Conservation (phyloP, 2,329 filamentous ascomycete genomes). For the Aspergillus persii region DNA sequence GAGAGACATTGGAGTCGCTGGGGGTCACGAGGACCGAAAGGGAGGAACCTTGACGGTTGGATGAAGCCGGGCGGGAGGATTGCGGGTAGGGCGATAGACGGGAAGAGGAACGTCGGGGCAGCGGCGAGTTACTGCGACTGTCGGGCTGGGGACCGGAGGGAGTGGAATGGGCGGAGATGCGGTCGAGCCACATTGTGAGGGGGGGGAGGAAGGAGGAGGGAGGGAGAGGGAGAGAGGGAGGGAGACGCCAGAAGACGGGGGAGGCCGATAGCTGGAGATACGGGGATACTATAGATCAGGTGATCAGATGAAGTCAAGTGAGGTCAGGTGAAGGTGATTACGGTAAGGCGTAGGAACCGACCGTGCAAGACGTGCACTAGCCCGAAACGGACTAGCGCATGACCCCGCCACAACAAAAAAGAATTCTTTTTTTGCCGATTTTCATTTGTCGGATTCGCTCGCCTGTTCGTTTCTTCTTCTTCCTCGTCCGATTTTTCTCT, state of each 20-base stretch:
- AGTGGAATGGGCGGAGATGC: slow-evolving; percentile 70
- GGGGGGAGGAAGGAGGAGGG: slow-evolving; percentile 4
- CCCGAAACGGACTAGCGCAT: slow-evolving; percentile 22
- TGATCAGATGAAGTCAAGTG: not conserved
- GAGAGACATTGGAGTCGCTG: slow-evolving; percentile 73
- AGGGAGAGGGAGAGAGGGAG: not conserved
- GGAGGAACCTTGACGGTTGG: slow-evolving; percentile 71
- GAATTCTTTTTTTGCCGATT: slow-evolving; percentile 24
- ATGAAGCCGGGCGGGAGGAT: slow-evolving; percentile 61
- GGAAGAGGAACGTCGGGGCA: slow-evolving; percentile 64
- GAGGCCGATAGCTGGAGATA: not conserved
- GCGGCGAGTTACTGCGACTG: slow-evolving; percentile 68
- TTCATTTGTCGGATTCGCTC: slow-evolving; percentile 25
- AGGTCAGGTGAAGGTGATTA: slow-evolving; percentile 7
- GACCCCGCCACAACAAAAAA: slow-evolving; percentile 37
- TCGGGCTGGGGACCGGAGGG: slow-evolving; percentile 61
- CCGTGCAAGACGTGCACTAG: slow-evolving; percentile 21
- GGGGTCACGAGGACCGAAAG: slow-evolving; percentile 70
- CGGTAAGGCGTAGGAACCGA: slow-evolving; percentile 1
- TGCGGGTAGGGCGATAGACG: slow-evolving; percentile 67
- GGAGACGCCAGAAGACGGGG: not conserved
- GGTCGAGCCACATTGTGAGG: slow-evolving; percentile 79
- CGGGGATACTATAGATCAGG: not conserved
- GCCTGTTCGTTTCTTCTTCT: slow-evolving; percentile 20
- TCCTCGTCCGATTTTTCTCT: slow-evolving; percentile 22